Base-by-base conservation (phyloP, 2,329 filamentous ascomycete genomes). In the Aspergillus pseudoterreus region DNA sequence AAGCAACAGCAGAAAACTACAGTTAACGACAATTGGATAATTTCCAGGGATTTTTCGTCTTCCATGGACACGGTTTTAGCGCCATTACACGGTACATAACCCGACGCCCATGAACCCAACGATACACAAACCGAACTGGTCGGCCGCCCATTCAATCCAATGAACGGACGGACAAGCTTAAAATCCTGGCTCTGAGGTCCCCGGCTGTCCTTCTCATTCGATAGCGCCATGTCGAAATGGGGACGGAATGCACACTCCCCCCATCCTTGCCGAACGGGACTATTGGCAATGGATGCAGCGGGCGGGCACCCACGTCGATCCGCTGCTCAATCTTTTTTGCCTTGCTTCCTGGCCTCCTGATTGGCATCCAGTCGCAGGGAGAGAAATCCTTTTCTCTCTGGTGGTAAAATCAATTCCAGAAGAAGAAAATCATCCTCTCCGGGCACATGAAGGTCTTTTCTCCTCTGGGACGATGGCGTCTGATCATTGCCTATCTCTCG, bases 221-320 rank as follows among this genome's bases (percentile, higher is more conserved):
- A 55, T 56, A 48, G 54, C 45, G 55, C 58, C 58, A 58, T 63
- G 61, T 61, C 64, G 61, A 63, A 63, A 57, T 17, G 54, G 49
- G 49, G 47, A 50, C 49, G 59, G 60, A 64, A 64, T 65, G 60
- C 50, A 45, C 56, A 53, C 30, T 41, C 27, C 32, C 48, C 46
- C 51, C 58, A 59, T 63, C 59, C 60, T 56, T 68, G 63, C 57
- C 61, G 61, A 64, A 58, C 52, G 47, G 47, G 57, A 70, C 67
- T 70, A 69, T 69, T 69, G 67, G 60, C 62, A 67, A 66, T 67
- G 63, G 63, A 62, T 61, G 63, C 54, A 54, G 55, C 52, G 58
- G 55, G 47, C 62, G 62, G 63, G 61, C 60, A 52, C 64, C 65
- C 59, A 61, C 63, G 67, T 69, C 67, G 67, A 70, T 68, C 67